Evolutionary conservation across 2,329 filamentous ascomycete species (phyloP), one percentile per base, ranked within the genome.

Genomic region (Domatiomyces catenatus): DNA sequence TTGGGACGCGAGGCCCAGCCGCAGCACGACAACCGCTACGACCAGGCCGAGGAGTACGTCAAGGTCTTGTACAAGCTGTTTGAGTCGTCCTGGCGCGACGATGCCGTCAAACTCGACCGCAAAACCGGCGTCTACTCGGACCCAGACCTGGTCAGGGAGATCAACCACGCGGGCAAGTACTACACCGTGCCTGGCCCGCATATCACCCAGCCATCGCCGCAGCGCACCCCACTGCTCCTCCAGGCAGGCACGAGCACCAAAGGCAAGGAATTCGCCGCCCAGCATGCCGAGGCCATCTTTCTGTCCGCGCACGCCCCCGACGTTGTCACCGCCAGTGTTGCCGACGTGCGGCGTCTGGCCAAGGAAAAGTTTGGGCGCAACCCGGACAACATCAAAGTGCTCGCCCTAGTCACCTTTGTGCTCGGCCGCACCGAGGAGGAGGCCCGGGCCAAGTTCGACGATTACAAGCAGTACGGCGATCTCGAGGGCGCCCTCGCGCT

Each of bases 11-110:
- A 70, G 1, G 69, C 76, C 32, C 79, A 83, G 57, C 69, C 72
- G 1, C 36, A 50, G 67, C 83, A 86, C 59, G 81, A 84, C 55
- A 79, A 80, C 56, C 71, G 80, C 50, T 86, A 85, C 56, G 71
- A 68, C 5, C 73, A 77, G 28, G 81, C 74, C 18, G 80, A 79
- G 59, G 83, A 79, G 64, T 85, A 79, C 63, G 49, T 53, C 17
- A 28, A 50, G 15, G 52, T 51, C 24, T 42, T 53, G 46, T 51
- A 51, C 44, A 51, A 51, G 47, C 36, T 51, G 39, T 53, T 42
- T 59, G 71, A 3, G 68, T 72, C 42, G 67, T 65, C 7, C 67
- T 71, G 6, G 71, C 72, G 10, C 61, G 69, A 46, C 32, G 55
- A 55, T 47, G 55, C 55, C 15, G 77, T 85, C 1, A 70, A 76